Base-by-base conservation (phyloP, 768 basidiomycete genomes). In the Gloeophyllum trabeum region DNA sequence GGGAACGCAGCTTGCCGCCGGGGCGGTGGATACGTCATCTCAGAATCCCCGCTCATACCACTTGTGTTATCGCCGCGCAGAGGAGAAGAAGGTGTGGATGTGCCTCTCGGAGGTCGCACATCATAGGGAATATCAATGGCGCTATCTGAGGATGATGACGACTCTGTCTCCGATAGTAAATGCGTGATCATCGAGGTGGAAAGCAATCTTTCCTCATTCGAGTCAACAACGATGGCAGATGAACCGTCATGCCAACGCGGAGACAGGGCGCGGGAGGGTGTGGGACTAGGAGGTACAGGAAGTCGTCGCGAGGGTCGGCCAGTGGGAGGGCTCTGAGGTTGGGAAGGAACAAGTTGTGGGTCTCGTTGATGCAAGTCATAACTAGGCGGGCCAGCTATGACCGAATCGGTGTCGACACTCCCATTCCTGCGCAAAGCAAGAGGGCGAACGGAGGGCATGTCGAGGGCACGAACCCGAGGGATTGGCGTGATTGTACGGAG, bases 231-330 rank as follows among this genome's bases (percentile, higher is more conserved):
- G 42, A 80, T 71, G 45, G 64, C 69, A 10, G 75, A 76, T 14
- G 73, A 69, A 2, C 72, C 77, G 52, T 79, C 77, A 45, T 76
- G 71, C 75, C 77, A 78, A 51, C 75, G 73, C 48, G 68, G 60
- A 3, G 71, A 64, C 12, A 73, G 66, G 30, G 62, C 48, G 18
- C 54, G 44, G 28, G 14, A 6, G 12, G n/a, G 35, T 41, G 37
- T 39, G 10, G 19, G 36, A 39, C 44, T 41, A 13, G 39, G 39
- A 10, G 14, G 39, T 7, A 38, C 18, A 12, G 36, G 43, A n/a
- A n/a, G n/a, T n/a, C n/a, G n/a, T n/a, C n/a, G n/a, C n/a, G n/a
- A n/a, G n/a, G n/a, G n/a, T n/a, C n/a, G n/a, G n/a, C n/a, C n/a
- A n/a, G n/a, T n/a, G n/a, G n/a, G n/a, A n/a, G n/a, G n/a, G n/a